A percentile compares a stretch with the other conserved stretches of the same genome.
Evolutionary conservation across 1,284 basidiomycete species (phyloP).

Genomic region (Fomitopsis schrenkii): DNA sequence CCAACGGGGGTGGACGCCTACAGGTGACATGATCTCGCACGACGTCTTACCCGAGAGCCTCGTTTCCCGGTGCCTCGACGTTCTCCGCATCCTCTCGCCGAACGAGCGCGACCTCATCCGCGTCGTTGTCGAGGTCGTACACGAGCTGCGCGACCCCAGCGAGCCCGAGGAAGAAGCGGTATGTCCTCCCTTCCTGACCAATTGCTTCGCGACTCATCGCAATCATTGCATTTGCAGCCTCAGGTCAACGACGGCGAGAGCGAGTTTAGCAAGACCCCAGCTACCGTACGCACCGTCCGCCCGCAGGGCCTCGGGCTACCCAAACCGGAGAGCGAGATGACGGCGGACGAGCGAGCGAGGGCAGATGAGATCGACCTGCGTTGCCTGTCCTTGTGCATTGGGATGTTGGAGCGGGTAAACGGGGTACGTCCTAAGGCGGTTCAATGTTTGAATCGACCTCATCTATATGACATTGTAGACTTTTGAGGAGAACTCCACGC

Average conservation of each 20-base stretch:
- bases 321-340: slow-evolving; percentile 47
- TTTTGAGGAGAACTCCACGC: slow-evolving; percentile 91
- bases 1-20: background rate
- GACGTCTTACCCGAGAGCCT: slow-evolving; percentile 75
- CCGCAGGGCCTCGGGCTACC: slow-evolving; percentile 19
- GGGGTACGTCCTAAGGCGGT: slow-evolving; percentile 48
- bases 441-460: too few species aligned
- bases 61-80: slow-evolving; percentile 82
- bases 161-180: slow-evolving; percentile 40
- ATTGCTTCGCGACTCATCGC: background rate
- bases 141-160: slow-evolving; percentile 73
- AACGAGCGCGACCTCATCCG: slow-evolving; percentile 91
- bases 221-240: slow-evolving; percentile 17
- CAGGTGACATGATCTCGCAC: slow-evolving; percentile 86
- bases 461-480: slow-evolving; percentile 40
- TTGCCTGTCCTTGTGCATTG: slow-evolving; percentile 86
- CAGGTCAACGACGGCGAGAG: slow-evolving; percentile 30
- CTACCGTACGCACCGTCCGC: slow-evolving; percentile 21
- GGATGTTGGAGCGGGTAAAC: slow-evolving; percentile 89
- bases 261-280: slow-evolving; percentile 31
- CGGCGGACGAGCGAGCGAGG: slow-evolving; percentile 51
- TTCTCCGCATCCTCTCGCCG: slow-evolving; percentile 80
- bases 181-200: background rate
- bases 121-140: slow-evolving; percentile 91
- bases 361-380: slow-evolving; percentile 77